Base-by-base conservation (phyloP, 441 rosid species). In the Erysimum cheiri region DNA sequence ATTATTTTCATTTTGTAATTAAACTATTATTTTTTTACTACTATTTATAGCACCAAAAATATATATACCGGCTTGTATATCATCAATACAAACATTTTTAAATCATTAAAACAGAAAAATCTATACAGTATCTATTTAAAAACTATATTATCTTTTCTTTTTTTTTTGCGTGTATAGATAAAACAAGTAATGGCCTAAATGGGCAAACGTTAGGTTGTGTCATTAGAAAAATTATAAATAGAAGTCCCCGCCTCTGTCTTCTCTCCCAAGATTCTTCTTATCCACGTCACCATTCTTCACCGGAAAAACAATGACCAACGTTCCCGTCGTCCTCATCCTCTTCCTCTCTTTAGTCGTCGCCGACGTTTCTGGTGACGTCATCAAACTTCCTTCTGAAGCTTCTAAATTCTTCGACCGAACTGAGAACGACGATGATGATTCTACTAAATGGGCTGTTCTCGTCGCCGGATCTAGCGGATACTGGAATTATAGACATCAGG, bases 401-500 rank as follows among this genome's bases (percentile, higher is more conserved):
- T 74, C 86, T 3, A 83, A 73, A 46, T 90, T 89, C 77, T 85
- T 88, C 64, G 80, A 73, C 11, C 57, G 52, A 2, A 1, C 59
- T 17, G 44, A 55, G 6, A 72, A 64, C 31, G 82, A 70, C 9
- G 88, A 50, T 3, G 88, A 50, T 3, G 85, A 63, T 39, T 83
- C 76, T 59, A 88, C 91, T 1, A 80, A 85, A 77, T 94, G 98
- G 98, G 98, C 97, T 59, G 84, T 94, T 73, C 80, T 92, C 59
- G 83, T 90, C 58, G 99, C 99, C 31, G 97, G 99, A 82, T 94
- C 99, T 48, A 86, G 60, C 41, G 99, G 98, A n/a, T 92, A 84
- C 75, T 86, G 94, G 99, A 94, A 94, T 74, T 94, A 94, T 70
- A 75, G 98, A 64, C 99, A 94, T 60, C 98, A 94, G 92, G 98